Evolutionary conservation across 192 early-diverging fungal genomes (phyloP).

Genomic region (Thamnidium elegans): DNA sequence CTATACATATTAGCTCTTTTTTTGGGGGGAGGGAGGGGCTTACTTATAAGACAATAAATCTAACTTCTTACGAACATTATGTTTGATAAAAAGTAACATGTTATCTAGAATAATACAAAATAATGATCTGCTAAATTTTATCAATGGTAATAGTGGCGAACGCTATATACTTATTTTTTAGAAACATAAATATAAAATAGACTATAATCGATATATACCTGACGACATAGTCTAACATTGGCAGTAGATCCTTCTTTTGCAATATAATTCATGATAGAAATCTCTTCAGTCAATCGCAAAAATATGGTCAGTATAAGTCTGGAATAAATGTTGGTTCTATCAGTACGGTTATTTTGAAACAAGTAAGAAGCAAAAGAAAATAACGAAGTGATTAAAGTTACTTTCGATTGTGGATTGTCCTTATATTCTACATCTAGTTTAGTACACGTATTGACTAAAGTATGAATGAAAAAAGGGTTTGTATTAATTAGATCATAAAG

Average conservation of each 20-base stretch:
- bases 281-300: conserved; percentile 44
- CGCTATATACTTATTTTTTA: conserved; percentile 23
- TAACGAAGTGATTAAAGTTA: conserved; percentile 35
- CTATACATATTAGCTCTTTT: neutral
- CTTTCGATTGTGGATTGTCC: neutral
- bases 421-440: neutral
- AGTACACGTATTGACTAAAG: conserved; percentile 27
- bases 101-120: conserved; percentile 46
- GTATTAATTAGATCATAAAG: conserved; percentile 50
- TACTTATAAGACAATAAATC: conserved; percentile 47
- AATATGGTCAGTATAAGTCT: conserved; percentile 44
- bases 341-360: conserved; percentile 46
- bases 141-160: conserved; percentile 43
- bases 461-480: conserved; percentile 38
- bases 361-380: conserved; percentile 52
- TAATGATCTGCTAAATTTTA: conserved; percentile 37
- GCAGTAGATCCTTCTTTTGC: conserved; percentile 16
- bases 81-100: conserved; percentile 48
- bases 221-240: conserved; percentile 35
- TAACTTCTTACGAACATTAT: conserved; percentile 56
- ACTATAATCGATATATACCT: conserved; percentile 30
- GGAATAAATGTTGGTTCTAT: conserved; percentile 43
- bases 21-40: neutral
- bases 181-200: neutral
- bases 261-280: conserved; percentile 32